A percentile compares a stretch with the other conserved stretches of the same genome.
phyloP scores from a whole-genome alignment of 2,329 filamentous ascomycete species.

The Talaromyces sp. region DNA sequence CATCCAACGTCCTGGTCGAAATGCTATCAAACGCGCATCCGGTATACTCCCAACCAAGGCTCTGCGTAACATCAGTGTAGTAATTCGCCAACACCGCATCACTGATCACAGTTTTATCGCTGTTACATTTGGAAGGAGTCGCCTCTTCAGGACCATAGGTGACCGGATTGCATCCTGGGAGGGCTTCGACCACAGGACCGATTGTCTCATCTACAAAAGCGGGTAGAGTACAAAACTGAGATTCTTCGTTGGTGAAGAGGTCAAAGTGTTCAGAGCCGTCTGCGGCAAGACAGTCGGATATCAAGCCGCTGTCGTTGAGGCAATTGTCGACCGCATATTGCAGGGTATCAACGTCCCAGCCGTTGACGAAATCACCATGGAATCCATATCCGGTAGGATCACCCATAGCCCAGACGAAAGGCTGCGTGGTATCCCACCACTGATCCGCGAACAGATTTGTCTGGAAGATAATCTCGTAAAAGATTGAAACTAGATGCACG shows the following conservation, averaged over 20 bases:
- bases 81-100: constrained; percentile 20
- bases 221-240: constrained; percentile 52
- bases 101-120: not conserved
- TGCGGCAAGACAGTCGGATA: constrained; percentile 61
- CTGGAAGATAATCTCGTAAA: constrained; percentile 59
- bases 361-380: constrained; percentile 60
- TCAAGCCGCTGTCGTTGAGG: constrained; percentile 65
- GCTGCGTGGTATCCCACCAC: constrained; percentile 31
- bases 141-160: constrained; percentile 35
- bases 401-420: constrained; percentile 48
- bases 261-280: constrained; percentile 51
- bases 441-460: constrained; percentile 36
- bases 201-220: constrained; percentile 36
- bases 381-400: constrained; percentile 53
- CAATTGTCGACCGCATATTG: constrained; percentile 71
- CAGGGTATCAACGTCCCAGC: constrained; percentile 69
- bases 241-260: constrained; percentile 53
- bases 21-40: constrained; percentile 57
- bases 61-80: constrained; percentile 44
- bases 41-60: constrained; percentile 55
- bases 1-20: constrained; percentile 36
- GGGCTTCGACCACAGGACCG: constrained; percentile 22
- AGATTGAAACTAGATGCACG: constrained; percentile 56
- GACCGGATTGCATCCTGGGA: constrained; percentile 29
- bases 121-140: constrained; percentile 22